Base-by-base conservation (phyloP, 371 early-diverging fungal species). In the Mortierella sp. region DNA sequence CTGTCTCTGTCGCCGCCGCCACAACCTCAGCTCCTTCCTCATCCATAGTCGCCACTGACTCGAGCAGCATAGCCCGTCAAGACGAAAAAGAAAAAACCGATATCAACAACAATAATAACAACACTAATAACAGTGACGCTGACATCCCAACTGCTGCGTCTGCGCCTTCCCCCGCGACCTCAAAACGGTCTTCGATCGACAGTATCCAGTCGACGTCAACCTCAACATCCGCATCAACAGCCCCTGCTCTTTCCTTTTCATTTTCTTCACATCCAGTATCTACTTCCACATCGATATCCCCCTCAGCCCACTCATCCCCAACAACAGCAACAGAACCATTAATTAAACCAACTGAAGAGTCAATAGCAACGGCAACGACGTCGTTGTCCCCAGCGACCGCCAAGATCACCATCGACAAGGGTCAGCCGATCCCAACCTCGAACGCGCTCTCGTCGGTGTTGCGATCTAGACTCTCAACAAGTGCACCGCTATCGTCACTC, bases 381-480 rank as follows among this genome's bases (percentile, higher is more conserved):
- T 40, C 79, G 4, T 24, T 66, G 53, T 43, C 79, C 31, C 55
- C 70, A 44, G 41, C 73, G 19, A 68, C 77, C 6, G 70, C 78
- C 37, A 67, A 67, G 66, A 37, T 47, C 70, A 61, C 70, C 70
- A 71, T 68, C 43, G 80, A 80, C 61, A 80, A 80, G 63, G 80
- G 80, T 66, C 80, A 70, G 66, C 70, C 80, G 53, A 82, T 82
- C 69, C 83, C 83, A 3, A 83, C 83, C 39, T 83, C 83, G 19
- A 78, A 74, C 71, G 83, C 83, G 24, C 73, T 83, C n/a, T 74
- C 83, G 22, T 83, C 71, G 45, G 74, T 76, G 29, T 58, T 83
- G 31, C 74, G 73, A 63, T 71, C 79, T 55, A 71, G 83, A 68
- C 73, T 81, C 45, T 81, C 81, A 24, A 47, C 70, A 8, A 71